Base-by-base conservation (phyloP, 768 basidiomycete species). In the button mushroom (Agaricus bisporus) region DNA sequence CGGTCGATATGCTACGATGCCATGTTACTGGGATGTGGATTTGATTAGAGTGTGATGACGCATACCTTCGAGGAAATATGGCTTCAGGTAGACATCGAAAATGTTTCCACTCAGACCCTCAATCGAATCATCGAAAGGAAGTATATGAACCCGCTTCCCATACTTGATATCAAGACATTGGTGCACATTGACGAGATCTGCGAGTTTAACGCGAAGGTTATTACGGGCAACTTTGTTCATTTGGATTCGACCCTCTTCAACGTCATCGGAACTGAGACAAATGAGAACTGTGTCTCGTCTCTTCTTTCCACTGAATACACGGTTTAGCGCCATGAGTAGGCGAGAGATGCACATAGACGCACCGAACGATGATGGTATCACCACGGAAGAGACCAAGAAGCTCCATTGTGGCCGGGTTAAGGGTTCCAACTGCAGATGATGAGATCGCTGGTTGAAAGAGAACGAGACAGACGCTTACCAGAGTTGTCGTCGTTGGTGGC, bases 141-240 rank as follows among this genome's bases (percentile, higher is more conserved):
- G 77, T 56, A 99, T 81, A 67, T 98, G 97, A 38, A 99, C 83
- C 51, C 95, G 87, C 69, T 99, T 98, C 60, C 97, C 97, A 69
- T 99, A 99, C 72, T 98, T 97, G 79, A 98, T 98, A 64, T 98
- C 95, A 56, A 88, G 81, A 67, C 95, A 98, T 63, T 91, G 84
- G 69, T 98, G 95, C 0, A 99, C 94, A 57, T 90, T 91, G 66
- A 93, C 93, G 51, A 98, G 79, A 70, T 99, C 97, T 41, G 91
- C 95, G 41, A 98, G 85, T 76, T 98, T 98, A 61, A 98, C 92
- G 51, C 95, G 91, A 44, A 98, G 73, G 73, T 99, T 98, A 76
- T 98, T 95, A 54, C 97, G 91, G n/a, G 97, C 97, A 35, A 99
- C 97, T 72, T 98, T 98, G 85, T 99, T 99, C 73, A 99, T 75